Percentiles rank a stretch among this genome's conserved stretches.
Evolutionary conservation across 1,139 yeast species (phyloP).

Genomic region (Fermentozyma sake): DNA sequence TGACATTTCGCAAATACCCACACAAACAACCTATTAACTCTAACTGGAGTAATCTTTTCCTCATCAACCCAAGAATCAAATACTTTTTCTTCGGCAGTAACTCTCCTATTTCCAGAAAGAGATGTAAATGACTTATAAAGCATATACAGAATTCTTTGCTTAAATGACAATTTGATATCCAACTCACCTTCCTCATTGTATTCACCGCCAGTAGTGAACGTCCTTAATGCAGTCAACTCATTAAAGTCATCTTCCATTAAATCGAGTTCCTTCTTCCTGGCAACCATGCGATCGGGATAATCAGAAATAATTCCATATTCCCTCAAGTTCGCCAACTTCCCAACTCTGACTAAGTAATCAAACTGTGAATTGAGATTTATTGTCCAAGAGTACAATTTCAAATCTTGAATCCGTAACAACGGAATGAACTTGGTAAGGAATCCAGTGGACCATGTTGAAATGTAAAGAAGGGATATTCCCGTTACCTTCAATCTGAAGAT

Average conservation of each 20-base stretch:
- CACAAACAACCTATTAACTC: conserved; percentile 12
- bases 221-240: not conserved
- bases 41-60: conserved; percentile 13
- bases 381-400: conserved; percentile 78
- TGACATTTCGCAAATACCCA: conserved; percentile 31
- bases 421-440: conserved; percentile 38
- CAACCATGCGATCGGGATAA: conserved; percentile 43
- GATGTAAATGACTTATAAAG: conserved; percentile 14
- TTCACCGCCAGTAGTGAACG: conserved; percentile 2
- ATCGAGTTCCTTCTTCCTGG: conserved; percentile 3
- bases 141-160: conserved; percentile 18
- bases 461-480: conserved; percentile 37
- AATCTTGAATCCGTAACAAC: conserved; percentile 32
- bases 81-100: conserved; percentile 19
- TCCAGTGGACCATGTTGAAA: conserved; percentile 36
- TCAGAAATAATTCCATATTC: conserved; percentile 61
- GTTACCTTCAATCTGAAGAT: conserved; percentile 24
- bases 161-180: conserved; percentile 15
- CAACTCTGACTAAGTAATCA: conserved; percentile 33
- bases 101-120: conserved; percentile 12
- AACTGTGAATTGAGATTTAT: conserved; percentile 54
- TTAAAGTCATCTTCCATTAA: conserved; percentile 2
- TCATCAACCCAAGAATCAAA: conserved; percentile 25
- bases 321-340: conserved; percentile 19
- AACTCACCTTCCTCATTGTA: conserved; percentile 13